Percentiles rank a stretch among this genome's conserved stretches.
Conservation (phyloP, 495 filamentous ascomycete species). For the Rusavskia elegans region DNA sequence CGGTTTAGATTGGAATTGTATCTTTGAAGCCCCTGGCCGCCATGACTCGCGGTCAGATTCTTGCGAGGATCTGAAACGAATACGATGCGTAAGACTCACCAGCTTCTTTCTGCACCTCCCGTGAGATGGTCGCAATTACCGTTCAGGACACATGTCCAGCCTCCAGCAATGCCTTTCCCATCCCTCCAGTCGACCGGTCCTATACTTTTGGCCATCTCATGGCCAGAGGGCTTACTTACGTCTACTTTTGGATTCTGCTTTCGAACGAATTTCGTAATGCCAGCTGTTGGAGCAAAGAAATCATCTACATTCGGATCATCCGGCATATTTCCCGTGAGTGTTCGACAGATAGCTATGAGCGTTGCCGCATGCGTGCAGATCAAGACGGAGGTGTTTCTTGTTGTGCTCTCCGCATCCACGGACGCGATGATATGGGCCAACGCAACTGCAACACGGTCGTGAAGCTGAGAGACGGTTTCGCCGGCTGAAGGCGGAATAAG, state of each 20-base stretch:
- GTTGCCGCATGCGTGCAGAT: conserved; percentile 86
- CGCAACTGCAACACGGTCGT: conserved; percentile 60
- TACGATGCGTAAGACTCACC: conserved; percentile 39
- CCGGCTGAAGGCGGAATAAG: conserved; percentile 40
- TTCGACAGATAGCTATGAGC: conserved; percentile 70
- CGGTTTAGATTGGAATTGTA: conserved; percentile 1
- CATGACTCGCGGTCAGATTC: conserved; percentile 1
- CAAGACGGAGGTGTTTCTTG: conserved; percentile 33
- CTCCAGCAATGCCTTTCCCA: conserved; percentile 56
- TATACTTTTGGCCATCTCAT: too few species aligned
- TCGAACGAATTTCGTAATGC: conserved; percentile 45
- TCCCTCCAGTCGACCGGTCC: conserved; percentile 37
- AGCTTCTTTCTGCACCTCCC: conserved; percentile 73
- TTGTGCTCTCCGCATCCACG: conserved; percentile 41
- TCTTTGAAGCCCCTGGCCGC: conserved; percentile 10
- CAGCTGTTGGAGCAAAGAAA: conserved; percentile 76
- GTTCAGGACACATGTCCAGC: conserved; percentile 66
- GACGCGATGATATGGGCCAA: conserved; percentile 53
- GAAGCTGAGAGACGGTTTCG: conserved; percentile 61
- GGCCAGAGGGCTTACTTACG: conserved; percentile 16
- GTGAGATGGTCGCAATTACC: conserved; percentile 69
- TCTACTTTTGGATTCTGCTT: conserved; percentile 18
- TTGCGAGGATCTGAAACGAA: conserved; percentile 5
- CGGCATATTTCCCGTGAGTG: conserved; percentile 62
- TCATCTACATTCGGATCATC: conserved; percentile 52